These are phyloP conservation scores for Acorus calamus DNA, from an alignment of 106 monocot species.

Conservation along the genomic window DNA sequence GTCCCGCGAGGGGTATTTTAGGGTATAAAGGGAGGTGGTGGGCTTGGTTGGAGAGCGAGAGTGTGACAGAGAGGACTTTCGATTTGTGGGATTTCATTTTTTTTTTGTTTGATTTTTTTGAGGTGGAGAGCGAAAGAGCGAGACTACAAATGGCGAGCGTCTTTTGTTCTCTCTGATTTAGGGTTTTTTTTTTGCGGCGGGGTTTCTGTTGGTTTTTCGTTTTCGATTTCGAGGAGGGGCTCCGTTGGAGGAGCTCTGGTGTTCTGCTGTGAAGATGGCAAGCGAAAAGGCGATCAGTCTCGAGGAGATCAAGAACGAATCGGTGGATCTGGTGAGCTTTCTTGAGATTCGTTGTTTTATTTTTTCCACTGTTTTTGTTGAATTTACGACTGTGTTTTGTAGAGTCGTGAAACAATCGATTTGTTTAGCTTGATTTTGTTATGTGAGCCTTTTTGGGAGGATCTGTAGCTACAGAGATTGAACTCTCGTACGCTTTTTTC, in stretches of 20 bases:
- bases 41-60: too few species aligned
- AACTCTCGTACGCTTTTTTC: too few species aligned
- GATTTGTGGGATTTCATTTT: too few species aligned
- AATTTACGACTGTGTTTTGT: not conserved
- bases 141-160: too few species aligned
- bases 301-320: conserved; percentile 79
- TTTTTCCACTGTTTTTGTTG: not conserved
- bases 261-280: conserved; percentile 6
- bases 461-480: too few species aligned
- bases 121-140: too few species aligned
- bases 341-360: not conserved
- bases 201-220: not conserved
- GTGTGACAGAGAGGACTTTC: too few species aligned
- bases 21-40: too few species aligned
- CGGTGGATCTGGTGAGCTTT: conserved; percentile 59
- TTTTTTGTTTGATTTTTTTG: too few species aligned
- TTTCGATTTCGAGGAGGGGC: not conserved
- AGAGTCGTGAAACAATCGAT: not conserved
- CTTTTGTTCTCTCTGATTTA: too few species aligned
- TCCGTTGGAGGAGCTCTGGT: not conserved
- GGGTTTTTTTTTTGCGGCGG: not conserved
- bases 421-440: not conserved
- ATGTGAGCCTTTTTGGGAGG: not conserved
- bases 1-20: too few species aligned
- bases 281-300: conserved; percentile 25